Base-by-base conservation (phyloP, 768 basidiomycete genomes). In the Boletus sp. region DNA sequence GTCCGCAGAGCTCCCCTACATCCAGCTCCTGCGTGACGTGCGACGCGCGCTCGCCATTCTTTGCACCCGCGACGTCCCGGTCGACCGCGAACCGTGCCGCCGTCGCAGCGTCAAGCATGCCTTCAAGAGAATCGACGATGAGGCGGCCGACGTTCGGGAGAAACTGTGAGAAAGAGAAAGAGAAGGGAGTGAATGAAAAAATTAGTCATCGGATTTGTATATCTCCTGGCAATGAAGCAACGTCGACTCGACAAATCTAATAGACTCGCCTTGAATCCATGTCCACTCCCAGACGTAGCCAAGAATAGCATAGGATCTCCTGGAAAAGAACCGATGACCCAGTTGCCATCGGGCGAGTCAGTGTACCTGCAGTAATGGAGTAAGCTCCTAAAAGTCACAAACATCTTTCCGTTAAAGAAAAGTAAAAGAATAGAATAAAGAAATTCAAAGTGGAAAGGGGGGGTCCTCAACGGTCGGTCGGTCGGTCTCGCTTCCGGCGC, bases 241-340 rank as follows among this genome's bases (percentile, higher is more conserved):
- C 11, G 21, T 8, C n/a, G 17, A 23, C 25, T 29, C 5, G 34
- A 25, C 2, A 25, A 23, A 19, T 29, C 1, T 7, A 10, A 29
- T 8, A 3, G 54, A 57, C 64, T 47, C 51, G 84, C 90, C 80
- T 95, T 94, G 77, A 83, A 94, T 0, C 83, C 91, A 70, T 95
- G 91, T 0, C 94, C 94, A 59, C 85, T 91, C 7, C 88, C 96
- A 17, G 83, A 90, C 1, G 95, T 95, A 1, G 93, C 95, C 29
- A 98, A 69, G 49, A 94, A 69, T 11, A 98, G 66, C 7, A 79
- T 79, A 25, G 74, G 70, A 59, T 85, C 78, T 14, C 69, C 68
- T 0, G 84, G 83, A 25, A 79, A 78, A 59, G 88, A 82, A 25
- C 93, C 90, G 59, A 98, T 91, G 40, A 97, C 74, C 91, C 93